phyloP scores from a whole-genome alignment of 2,329 filamentous ascomycete genomes.

The Calonectria montana region DNA sequence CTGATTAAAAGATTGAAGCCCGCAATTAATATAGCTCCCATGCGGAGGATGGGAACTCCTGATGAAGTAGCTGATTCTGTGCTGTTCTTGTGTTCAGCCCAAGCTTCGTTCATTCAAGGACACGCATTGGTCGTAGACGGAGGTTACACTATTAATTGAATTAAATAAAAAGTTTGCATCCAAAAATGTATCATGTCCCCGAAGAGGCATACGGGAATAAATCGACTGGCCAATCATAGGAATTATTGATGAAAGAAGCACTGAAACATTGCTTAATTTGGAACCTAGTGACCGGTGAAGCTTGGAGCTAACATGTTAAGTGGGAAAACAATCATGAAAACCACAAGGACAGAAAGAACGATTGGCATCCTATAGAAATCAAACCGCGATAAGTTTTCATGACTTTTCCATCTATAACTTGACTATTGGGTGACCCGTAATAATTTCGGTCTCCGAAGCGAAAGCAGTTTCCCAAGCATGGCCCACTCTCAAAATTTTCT shows the following conservation, averaged over 20 bases:
- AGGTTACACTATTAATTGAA: slow-evolving; percentile 61
- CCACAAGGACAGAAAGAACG: too few species aligned
- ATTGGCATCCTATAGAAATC: too few species aligned
- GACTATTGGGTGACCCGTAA: neutral
- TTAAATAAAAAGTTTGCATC: neutral
- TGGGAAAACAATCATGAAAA: too few species aligned
- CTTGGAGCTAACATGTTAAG: too few species aligned
- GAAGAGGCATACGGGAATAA: too few species aligned
- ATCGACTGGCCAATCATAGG: too few species aligned
- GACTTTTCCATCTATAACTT: neutral
- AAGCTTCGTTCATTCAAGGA: slow-evolving; percentile 64
- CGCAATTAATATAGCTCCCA: slow-evolving; percentile 59
- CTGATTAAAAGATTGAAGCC: slow-evolving; percentile 52
- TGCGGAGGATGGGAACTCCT: slow-evolving; percentile 61
- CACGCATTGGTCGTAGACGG: slow-evolving; percentile 65
- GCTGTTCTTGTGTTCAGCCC: slow-evolving; percentile 60
- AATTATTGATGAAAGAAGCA: too few species aligned
- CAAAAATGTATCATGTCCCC: too few species aligned
- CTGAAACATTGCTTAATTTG: too few species aligned
- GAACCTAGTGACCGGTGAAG: too few species aligned
- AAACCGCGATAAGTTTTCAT: too few species aligned
- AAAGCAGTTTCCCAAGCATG: slow-evolving; percentile 59
- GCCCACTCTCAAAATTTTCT: slow-evolving; percentile 55
- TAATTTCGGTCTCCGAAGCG: slow-evolving; percentile 45
- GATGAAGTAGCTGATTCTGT: slow-evolving; percentile 62